These are phyloP conservation scores for Fusarium brachygibbosum DNA, from an alignment of 2,329 filamentous ascomycete genomes.

Conservation along the genomic window DNA sequence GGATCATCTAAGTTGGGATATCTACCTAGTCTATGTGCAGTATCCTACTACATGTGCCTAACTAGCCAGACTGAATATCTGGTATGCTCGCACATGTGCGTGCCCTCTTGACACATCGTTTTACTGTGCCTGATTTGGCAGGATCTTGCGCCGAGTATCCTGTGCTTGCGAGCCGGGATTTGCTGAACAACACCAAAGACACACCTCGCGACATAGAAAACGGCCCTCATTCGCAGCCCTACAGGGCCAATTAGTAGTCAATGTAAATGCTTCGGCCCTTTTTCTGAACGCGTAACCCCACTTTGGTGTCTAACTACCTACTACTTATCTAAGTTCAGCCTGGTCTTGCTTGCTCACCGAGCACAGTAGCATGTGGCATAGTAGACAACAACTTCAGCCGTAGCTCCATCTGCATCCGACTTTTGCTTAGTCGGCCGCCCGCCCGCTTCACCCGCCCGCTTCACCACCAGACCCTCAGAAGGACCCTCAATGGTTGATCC, in stretches of 20 bases:
- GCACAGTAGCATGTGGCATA: conserved; percentile 8
- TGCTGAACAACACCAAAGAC: conserved; percentile 11
- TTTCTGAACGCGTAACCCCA: conserved; percentile 21
- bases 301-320: neutral
- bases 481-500: conserved; percentile 5
- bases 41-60: neutral
- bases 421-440: conserved; percentile 44
- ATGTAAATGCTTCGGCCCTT: conserved; percentile 33
- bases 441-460: conserved; percentile 38
- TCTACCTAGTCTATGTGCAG: neutral
- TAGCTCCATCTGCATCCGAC: conserved; percentile 40
- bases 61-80: neutral
- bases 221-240: conserved; percentile 27
- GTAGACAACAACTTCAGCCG: conserved; percentile 17
- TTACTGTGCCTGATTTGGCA: conserved; percentile 5
- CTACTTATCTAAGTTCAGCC: conserved; percentile 9
- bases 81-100: neutral
- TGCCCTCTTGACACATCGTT: neutral
- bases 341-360: conserved; percentile 18
- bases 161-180: neutral
- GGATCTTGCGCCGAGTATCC: neutral
- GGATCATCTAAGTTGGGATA: conserved; percentile 12
- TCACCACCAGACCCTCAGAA: conserved; percentile 13
- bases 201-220: neutral
- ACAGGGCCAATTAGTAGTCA: conserved; percentile 7